Base-by-base conservation (phyloP, 805 yeast genomes). In the Starmera pachycereana region DNA sequence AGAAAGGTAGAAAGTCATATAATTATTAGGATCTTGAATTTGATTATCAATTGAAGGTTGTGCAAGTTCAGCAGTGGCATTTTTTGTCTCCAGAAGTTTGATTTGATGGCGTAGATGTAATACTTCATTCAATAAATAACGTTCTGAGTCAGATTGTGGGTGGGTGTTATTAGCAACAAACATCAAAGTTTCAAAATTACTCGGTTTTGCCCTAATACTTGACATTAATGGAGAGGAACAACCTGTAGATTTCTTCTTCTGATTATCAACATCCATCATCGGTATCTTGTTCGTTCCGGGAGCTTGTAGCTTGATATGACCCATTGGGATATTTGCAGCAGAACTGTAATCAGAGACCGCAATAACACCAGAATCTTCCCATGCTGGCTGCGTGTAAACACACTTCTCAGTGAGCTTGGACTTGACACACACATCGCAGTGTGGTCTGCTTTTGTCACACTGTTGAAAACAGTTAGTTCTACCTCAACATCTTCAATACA, bases 321-420 rank as follows among this genome's bases (percentile, higher is more conserved):
- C 57, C 47, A 53, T 39, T 0, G 58, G 58, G 3, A 48, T 45
- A 3, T 37, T 36, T 8, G 58, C 56, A 4, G 58, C 57, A 13
- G 31, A 30, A 25, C 40, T 39, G 31, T 52, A 54, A 35, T 52
- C 44, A 1, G 38, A 29, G 9, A 40, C 37, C 2, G 44, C 19
- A 6, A 40, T 19, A 8, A 19, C 48, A 18, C 62, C 70, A 43
- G 71, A 65, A 41, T 80, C 52, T 53, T 66, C 74, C 81, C 81
- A 74, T 18, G 69, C 63, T 30, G 78, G 81, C 45, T 72, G 78
- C 50, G 72, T 63, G 46, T 74, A 74, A 28, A 65, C 66, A 41
- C 79, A 74, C 13, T 66, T 52, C 43, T 66, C 71, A 9, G 65
- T 65, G 10, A 66, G 71, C 2, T 72, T 74, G 27, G 71, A 65